Evolutionary conservation across 2,329 filamentous ascomycete genomes (phyloP), one percentile per base, ranked within the genome.

Genomic region (Xylaria polymorpha): DNA sequence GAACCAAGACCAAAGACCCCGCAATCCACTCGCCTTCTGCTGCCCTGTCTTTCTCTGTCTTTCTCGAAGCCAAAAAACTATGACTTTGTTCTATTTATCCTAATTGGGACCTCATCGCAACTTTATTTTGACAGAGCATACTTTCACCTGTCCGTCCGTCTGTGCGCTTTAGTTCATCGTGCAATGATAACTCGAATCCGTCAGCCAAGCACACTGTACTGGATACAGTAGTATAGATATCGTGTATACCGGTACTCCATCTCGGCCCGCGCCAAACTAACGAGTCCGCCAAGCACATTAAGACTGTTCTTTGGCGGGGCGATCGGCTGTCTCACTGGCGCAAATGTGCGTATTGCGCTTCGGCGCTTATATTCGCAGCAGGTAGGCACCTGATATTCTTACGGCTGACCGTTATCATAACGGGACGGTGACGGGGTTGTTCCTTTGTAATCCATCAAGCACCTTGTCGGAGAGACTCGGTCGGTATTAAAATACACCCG

Each of bases 271-370:
- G 39, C 44, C 59, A 60, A 63, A 59, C 63, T 63, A 60, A 69
- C 32, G 32, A 18, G 25, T 12, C 32, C 51, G 67, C 67, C 63
- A 66, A 69, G 67, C 58, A 58, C 20, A 35, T 22, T 15, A 60
- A 56, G 48, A 61, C 51, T 41, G 62, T 51, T 55, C 44, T 22
- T 63, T 56, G 63, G 67, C 67, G 67, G 67, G 67, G 63, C 67
- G 57, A 39, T 50, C 25, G 58, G 46, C 46, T 63, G 62, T 51
- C 56, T 60, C 62, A 59, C 44, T 29, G 48, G 55, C 59, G 63
- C 60, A 66, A 55, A 32, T 56, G 58, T 60, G 60, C 41, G 37
- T 15, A 25, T 61, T 64, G 63, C 59, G 63, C 63, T 62, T 59
- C 50, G 51, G 64, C 59, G 63, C 59, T 63, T 59, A 66, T 46